Evolutionary conservation across 495 filamentous ascomycete species (phyloP), one percentile per base, ranked within the genome.

Genomic region (Penicillium tannophilum): DNA sequence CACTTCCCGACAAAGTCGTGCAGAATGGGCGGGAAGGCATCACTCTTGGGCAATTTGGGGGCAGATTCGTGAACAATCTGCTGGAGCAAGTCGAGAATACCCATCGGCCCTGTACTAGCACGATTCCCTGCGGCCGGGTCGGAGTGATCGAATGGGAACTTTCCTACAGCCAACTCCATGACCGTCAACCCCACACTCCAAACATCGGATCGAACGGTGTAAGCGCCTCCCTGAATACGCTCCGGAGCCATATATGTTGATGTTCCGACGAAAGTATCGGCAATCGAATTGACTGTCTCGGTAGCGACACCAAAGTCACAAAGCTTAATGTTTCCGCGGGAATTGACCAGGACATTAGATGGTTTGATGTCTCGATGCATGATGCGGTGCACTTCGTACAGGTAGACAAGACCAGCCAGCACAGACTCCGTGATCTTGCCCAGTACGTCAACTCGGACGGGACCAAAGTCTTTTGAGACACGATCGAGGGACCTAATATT

Each of bases 331-430:
- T 88, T 84, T 4, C 94, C 94, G 20, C 87, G 86, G 3, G 92
- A 96, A 78, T 96, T 98, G 69, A 98, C 90, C 36, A 98, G 80
- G 51, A 98, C 88, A 70, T 98, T 98, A 42, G 94, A 98, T 2
- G 94, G 94, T 67, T 98, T 98, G 78, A 98, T 96, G 72, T 98
- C 94, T 61, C 94, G 87, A 70, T 98, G 94, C 89, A 98, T 97
- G 67, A 98, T 98, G 57, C 92, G 90, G 67, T 98, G 92, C 44
- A 86, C 86, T 63, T 89, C 88, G 74, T 98, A 98, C 52, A 98
- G 87, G 69, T 98, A 98, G 16, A 90, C 91, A 26, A 98, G 82
- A 33, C 94, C 94, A 42, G 90, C 93, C 11, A 98, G 82, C n/a
- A 96, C 90, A 1, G 95, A 92, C 78, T 98, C 95, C 6, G 94